Evolutionary conservation across 768 basidiomycete species (phyloP), one percentile per base, ranked within the genome.

Genomic region (Auricularia heimuer): DNA sequence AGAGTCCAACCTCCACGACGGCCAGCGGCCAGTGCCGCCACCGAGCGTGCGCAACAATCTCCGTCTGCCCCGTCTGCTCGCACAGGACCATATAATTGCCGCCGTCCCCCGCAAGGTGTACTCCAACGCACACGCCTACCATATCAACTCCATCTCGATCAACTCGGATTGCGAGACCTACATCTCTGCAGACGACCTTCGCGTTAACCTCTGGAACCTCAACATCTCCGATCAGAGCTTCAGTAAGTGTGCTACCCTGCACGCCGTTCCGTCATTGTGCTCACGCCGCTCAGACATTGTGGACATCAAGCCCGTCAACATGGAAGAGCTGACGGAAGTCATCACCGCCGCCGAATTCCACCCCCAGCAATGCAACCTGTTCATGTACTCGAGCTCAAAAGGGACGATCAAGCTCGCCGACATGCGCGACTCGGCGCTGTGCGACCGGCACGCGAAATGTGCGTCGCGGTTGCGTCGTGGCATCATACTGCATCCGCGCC

Each of bases 281-380:
- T 42, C 29, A 29, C 33, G 35, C 51, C 56, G 21, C 47, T 12
- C 70, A 99, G 97, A 99, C 78, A 98, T 99, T 72, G 95, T 99
- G 68, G 97, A 99, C 76, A 98, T 99, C 85, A 99, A 99, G 75
- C 97, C 97, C 2, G 87, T 93, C 71, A 99, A 99, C 77, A 99
- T 99, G 97, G 97, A 99, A 74, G 97, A 99, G 76, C 82, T 99
- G 64, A 98, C 97, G 16, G 97, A 99, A 75, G 97, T 99, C 74
- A 98, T 99, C 76, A 99, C 97, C n/a, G 93, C 96, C 11, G 94
- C 97, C 61, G 97, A 99, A 77, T 98, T 99, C 77, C 97, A 98
- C 74, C 97, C 97, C 37, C 83, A 86, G 63, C 92, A 96, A 68
- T 98, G 97, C 86, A 98, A 98, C 76, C 80, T 92, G 62, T 98